These are phyloP conservation scores for Ophiosphaerella korrae DNA, from an alignment of 2,329 filamentous ascomycete species.

Conservation along the genomic window DNA sequence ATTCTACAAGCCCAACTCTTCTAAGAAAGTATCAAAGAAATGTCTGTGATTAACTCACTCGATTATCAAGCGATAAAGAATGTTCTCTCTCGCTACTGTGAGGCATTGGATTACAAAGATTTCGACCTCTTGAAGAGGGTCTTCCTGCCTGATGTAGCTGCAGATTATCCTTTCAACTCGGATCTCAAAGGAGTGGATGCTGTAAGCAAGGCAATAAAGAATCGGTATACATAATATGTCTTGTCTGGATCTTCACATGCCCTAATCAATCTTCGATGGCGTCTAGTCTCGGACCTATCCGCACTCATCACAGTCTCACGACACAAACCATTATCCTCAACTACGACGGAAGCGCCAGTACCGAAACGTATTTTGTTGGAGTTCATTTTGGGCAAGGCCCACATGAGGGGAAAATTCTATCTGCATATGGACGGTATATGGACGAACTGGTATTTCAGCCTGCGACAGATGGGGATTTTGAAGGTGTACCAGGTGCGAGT, in stretches of 20 bases:
- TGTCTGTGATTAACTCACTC: slow-evolving; percentile 26
- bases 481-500: slow-evolving; percentile 44
- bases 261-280: not conserved
- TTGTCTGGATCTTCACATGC: no score
- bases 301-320: slow-evolving; percentile 51
- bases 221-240: slow-evolving; percentile 27
- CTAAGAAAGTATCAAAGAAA: not conserved
- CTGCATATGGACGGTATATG: slow-evolving; percentile 50
- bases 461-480: slow-evolving; percentile 23
- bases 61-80: slow-evolving; percentile 50
- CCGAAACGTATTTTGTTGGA: slow-evolving; percentile 50
- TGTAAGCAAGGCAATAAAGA: slow-evolving; percentile 40
- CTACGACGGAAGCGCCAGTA: slow-evolving; percentile 35
- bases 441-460: slow-evolving; percentile 44
- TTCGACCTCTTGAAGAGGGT: slow-evolving; percentile 47
- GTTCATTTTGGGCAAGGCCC: slow-evolving; percentile 51
- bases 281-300: slow-evolving; percentile 46
- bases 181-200: slow-evolving; percentile 42
- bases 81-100: slow-evolving; percentile 50
- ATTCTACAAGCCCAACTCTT: not conserved
- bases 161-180: slow-evolving; percentile 48
- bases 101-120: slow-evolving; percentile 52
- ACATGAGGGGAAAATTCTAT: slow-evolving; percentile 48
- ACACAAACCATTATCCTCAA: slow-evolving; percentile 48
- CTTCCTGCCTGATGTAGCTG: slow-evolving; percentile 48